phyloP scores from a whole-genome alignment of 805 yeast species.

The Metahyphopichia silvanorum region DNA sequence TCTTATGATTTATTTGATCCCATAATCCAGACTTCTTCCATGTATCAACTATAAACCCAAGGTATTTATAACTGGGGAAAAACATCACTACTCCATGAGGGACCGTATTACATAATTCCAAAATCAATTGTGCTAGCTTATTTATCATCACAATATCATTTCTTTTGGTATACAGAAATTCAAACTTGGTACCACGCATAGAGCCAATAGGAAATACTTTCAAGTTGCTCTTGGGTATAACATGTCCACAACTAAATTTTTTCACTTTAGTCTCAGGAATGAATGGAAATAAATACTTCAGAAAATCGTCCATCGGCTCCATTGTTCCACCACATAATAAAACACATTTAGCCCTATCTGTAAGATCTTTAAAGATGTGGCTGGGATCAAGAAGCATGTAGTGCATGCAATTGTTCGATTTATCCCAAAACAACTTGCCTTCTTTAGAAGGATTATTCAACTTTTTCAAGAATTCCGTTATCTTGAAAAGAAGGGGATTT shows the following conservation, averaged over 20 bases:
- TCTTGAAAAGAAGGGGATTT: conserved; percentile 60
- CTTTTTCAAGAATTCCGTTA: conserved; percentile 61
- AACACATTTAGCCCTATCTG: conserved; percentile 64
- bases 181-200: conserved; percentile 31
- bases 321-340: conserved; percentile 92
- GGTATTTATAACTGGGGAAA: conserved; percentile 79
- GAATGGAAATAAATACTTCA: conserved; percentile 63
- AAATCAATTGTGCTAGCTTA: conserved; percentile 49
- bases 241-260: conserved; percentile 75
- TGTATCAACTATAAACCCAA: conserved; percentile 43
- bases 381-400: conserved; percentile 83
- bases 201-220: conserved; percentile 52
- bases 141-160: conserved; percentile 41
- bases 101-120: conserved; percentile 38
- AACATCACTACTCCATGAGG: conserved; percentile 81
- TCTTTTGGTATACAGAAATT: conserved; percentile 70
- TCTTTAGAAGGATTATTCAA: conserved; percentile 73
- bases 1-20: conserved; percentile 31
- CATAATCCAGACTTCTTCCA: conserved; percentile 49
- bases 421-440: conserved; percentile 74
- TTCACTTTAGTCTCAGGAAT: conserved; percentile 35
- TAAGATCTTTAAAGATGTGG: conserved; percentile 60
- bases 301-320: conserved; percentile 81
- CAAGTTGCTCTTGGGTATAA: conserved; percentile 70
- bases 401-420: conserved; percentile 38